phyloP scores from a whole-genome alignment of 2,329 filamentous ascomycete species.

The Juglanconis sp. region DNA sequence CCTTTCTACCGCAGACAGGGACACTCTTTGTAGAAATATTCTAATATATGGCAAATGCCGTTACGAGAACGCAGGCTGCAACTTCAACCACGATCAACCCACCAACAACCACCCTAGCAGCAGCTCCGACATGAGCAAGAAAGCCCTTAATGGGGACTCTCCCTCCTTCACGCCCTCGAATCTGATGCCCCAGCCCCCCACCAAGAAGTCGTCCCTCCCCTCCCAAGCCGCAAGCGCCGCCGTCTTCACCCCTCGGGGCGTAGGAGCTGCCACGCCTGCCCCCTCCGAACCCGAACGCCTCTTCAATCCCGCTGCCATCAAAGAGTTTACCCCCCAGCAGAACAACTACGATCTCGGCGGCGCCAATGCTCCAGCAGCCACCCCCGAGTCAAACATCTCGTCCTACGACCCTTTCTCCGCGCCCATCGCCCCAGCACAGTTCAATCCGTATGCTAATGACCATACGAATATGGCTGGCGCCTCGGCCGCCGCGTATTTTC shows the following conservation, averaged over 20 bases:
- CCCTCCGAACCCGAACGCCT: conserved; percentile 39
- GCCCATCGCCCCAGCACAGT: conserved; percentile 47
- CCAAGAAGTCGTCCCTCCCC: conserved; percentile 75
- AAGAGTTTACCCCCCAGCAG: conserved; percentile 55
- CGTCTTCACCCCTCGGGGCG: conserved; percentile 73
- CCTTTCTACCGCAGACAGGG: conserved; percentile 56
- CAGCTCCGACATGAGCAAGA: conserved; percentile 46
- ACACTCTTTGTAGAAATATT: conserved; percentile 88
- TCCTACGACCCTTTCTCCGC: conserved; percentile 65
- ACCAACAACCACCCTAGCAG: not conserved
- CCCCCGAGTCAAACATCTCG: conserved; percentile 43
- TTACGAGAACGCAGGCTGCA: conserved; percentile 86
- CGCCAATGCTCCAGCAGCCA: conserved; percentile 41
- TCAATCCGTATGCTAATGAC: conserved; percentile 78
- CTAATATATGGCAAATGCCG: conserved; percentile 91
- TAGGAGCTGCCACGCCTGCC: conserved; percentile 38
- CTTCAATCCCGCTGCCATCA: conserved; percentile 56
- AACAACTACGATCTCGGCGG: conserved; percentile 48
- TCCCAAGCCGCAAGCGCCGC: conserved; percentile 88
- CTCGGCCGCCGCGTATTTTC: conserved; percentile 64
- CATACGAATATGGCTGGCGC: conserved; percentile 50
- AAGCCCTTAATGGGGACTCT: conserved; percentile 88
- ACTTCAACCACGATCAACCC: conserved; percentile 77
- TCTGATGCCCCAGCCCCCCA: conserved; percentile 32
- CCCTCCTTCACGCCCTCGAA: conserved; percentile 82